Percentiles rank a stretch among this genome's conserved stretches.
Conservation (phyloP, 345 rosid species). For the Eutrema japonicum region DNA sequence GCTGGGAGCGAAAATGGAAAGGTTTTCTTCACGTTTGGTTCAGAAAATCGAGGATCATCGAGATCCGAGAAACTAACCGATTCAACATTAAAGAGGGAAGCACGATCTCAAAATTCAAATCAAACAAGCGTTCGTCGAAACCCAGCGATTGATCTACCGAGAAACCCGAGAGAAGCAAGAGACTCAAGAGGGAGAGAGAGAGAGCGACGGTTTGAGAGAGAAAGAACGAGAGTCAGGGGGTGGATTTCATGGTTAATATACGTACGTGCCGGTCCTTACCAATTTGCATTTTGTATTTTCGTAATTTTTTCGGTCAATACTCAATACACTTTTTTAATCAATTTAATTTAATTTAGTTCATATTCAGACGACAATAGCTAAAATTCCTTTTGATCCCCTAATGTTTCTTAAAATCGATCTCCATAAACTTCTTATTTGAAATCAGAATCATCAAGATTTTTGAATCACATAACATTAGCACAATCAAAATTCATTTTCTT, state of each 20-base stretch:
- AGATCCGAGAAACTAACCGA: conserved; percentile 44
- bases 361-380: not conserved
- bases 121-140: conserved; percentile 26
- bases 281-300: conserved; percentile 31
- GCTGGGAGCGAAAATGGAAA: conserved; percentile 21
- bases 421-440: not conserved
- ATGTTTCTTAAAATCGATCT: not conserved
- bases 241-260: conserved; percentile 38
- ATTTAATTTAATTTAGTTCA: not conserved
- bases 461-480: not conserved
- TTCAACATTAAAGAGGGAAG: conserved; percentile 23
- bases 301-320: conserved; percentile 26
- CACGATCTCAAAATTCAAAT: conserved; percentile 36
- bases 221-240: conserved; percentile 8
- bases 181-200: conserved; percentile 37
- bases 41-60: conserved; percentile 47
- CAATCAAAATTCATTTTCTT: no score
- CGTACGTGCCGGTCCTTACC: conserved; percentile 47
- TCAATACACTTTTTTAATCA: conserved; percentile 12
- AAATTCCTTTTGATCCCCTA: conserved; percentile 4
- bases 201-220: conserved; percentile 48
- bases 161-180: conserved; percentile 23
- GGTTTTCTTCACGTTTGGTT: conserved; percentile 36
- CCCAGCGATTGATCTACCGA: conserved; percentile 28
- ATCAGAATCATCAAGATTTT: not conserved